Evolutionary conservation across 2,329 filamentous ascomycete species (phyloP), one percentile per base, ranked within the genome.

Genomic region (Alternaria viburni): DNA sequence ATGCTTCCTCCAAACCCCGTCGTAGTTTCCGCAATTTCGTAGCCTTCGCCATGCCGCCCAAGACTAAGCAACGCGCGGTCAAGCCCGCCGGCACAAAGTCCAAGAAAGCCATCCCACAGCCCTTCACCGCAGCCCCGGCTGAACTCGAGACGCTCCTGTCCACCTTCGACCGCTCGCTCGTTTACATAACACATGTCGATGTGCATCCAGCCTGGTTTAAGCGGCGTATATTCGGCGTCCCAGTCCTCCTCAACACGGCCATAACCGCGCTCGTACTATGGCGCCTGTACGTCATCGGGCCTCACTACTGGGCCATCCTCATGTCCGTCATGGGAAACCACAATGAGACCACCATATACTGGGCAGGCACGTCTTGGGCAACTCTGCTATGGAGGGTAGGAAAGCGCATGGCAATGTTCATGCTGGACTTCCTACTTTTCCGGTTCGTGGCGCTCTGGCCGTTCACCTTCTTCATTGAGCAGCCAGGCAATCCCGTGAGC

Each of bases 151-250:
- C 89, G 11, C 90, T 97, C 77, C 85, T 91, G 74, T 82, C 86
- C 36, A 86, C 84, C 46, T 89, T 97, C 63, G 86, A 89, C 62
- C 84, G 86, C 59, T 82, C 86, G 59, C 88, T 92, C 79, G 86
- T 97, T 77, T 97, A 97, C 85, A 87, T 97, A 73, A 86, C 91
- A 28, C 93, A 97, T 83, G 84, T 97, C 80, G 94, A 97, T 84
- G 82, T 81, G 64, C 89, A 91, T 65, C 89, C 90, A 0, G 80
- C 81, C 19, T 84, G 85, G 26, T 88, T 94, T 81, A 97, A 97
- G 82, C 88, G 88, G 77, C 91, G 92, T 74, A 91, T 96, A 73
- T 97, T 97, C 81, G 73, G 89, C 51, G 89, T 97, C 1, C 93
- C 94, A 15, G 85, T 93, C 17, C 79, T 89, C 17, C 88, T 97